Conservation (phyloP, 106 monocot species). For the Acorus gramineus region DNA sequence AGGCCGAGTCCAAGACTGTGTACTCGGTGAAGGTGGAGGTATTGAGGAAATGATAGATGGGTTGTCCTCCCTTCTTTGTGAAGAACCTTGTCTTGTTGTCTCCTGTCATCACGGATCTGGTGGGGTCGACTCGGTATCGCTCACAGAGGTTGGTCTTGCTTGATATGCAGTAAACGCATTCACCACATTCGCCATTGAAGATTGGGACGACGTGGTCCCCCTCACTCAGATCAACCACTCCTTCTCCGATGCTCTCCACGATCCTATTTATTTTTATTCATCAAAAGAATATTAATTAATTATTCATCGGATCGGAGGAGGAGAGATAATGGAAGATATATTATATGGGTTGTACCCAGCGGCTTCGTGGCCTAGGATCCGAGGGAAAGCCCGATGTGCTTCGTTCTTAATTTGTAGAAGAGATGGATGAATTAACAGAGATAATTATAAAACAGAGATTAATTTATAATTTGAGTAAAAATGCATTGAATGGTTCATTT, state of each 20-base stretch:
- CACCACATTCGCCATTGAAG: slow-evolving; percentile 69
- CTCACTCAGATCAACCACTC: slow-evolving; percentile 40
- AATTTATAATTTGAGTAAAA: too few relatives aligned
- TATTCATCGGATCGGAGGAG: too few relatives aligned
- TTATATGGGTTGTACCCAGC: slow-evolving; percentile 28
- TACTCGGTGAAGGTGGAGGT: slow-evolving; percentile 87
- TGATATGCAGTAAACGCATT: slow-evolving; percentile 35
- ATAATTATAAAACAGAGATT: too few relatives aligned
- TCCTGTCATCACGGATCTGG: slow-evolving; percentile 31
- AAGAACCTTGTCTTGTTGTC: slow-evolving; percentile 27
- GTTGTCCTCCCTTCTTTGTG: slow-evolving; percentile 10
- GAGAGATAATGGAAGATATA: too few relatives aligned
- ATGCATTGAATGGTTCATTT: not conserved
- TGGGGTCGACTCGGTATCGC: slow-evolving; percentile 35
- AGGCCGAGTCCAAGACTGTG: slow-evolving; percentile 82
- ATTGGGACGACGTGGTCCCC: slow-evolving; percentile 74
- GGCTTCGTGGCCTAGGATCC: slow-evolving; percentile 75
- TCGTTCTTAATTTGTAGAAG: slow-evolving; percentile 22
- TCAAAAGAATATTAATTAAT: not conserved
- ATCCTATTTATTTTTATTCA: slow-evolving; percentile 21
- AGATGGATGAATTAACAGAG: too few relatives aligned
- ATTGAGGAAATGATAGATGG: slow-evolving; percentile 81
- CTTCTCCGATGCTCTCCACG: slow-evolving; percentile 82
- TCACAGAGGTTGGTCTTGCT: slow-evolving; percentile 47
- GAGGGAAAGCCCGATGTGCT: slow-evolving; percentile 42